phyloP scores from a whole-genome alignment of 768 basidiomycete genomes.

The Baorangia bicolor region DNA sequence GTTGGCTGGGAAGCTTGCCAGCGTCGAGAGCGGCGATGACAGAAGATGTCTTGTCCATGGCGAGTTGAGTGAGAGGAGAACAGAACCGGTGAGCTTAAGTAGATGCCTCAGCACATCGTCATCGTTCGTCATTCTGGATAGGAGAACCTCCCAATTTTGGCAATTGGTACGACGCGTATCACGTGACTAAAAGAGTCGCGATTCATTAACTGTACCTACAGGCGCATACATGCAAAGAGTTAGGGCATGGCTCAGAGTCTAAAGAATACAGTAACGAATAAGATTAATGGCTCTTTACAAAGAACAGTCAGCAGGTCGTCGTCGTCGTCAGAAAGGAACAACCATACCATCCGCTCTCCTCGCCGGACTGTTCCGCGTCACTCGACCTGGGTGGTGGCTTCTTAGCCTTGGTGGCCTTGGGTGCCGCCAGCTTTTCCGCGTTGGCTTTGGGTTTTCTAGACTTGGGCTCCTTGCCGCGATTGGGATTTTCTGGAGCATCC shows the following conservation, averaged over 20 bases:
- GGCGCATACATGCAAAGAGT: conserved; percentile 16
- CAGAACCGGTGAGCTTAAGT: background rate
- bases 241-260: background rate
- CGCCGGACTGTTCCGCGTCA: conserved; percentile 22
- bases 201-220: background rate
- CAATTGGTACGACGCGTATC: conserved; percentile 10
- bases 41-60: conserved; percentile 66
- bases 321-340: background rate
- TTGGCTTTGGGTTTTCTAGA: conserved; percentile 45
- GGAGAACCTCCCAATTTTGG: conserved; percentile 11
- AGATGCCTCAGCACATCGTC: background rate
- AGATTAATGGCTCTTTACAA: background rate
- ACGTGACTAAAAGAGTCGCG: conserved; percentile 8
- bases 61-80: background rate
- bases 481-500: conserved; percentile 63
- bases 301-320: background rate
- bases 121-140: conserved; percentile 18
- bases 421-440: conserved; percentile 1
- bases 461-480: conserved; percentile 53
- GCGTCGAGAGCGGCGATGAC: conserved; percentile 67
- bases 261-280: conserved; percentile 15
- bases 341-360: conserved; percentile 23
- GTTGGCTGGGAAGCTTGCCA: conserved; percentile 65
- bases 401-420: conserved; percentile 8
- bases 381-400: conserved; percentile 21